Conservation (phyloP, 164 flowering plant genomes). For the Dillenia suffruticosa region DNA sequence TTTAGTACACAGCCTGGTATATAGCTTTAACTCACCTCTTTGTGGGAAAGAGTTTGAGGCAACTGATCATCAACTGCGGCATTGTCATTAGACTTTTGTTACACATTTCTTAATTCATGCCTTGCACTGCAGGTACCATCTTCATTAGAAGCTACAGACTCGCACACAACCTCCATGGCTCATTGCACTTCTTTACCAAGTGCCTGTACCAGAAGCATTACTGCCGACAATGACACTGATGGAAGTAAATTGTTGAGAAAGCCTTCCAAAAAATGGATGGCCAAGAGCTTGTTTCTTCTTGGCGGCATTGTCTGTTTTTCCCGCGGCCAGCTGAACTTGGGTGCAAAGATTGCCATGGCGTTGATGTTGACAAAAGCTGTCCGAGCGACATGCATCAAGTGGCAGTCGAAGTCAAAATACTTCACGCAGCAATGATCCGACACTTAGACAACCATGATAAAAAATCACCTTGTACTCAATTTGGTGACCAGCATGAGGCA, state of each 20-base stretch:
- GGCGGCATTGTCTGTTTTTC: conserved; percentile 71
- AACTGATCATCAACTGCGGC: too few relatives aligned
- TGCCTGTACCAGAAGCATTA: conserved; percentile 5
- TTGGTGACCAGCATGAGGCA: too few relatives aligned
- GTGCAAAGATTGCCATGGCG: conserved; percentile 75
- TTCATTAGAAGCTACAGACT: conserved; percentile 24
- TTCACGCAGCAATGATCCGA: too few relatives aligned
- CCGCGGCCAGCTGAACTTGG: conserved; percentile 56
- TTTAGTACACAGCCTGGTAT: too few relatives aligned
- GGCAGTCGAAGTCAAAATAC: too few relatives aligned
- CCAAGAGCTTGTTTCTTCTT: conserved; percentile 65
- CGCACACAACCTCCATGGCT: not conserved
- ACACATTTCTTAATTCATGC: too few relatives aligned
- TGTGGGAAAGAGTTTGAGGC: too few relatives aligned
- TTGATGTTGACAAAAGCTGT: conserved; percentile 68
- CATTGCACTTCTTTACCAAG: conserved; percentile 4
- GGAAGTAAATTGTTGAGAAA: conserved; percentile 27
- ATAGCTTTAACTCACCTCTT: too few relatives aligned
- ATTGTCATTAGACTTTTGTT: too few relatives aligned
- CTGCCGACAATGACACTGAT: conserved; percentile 6
- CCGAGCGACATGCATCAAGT: conserved; percentile 36
- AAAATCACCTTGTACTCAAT: too few relatives aligned
- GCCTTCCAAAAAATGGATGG: conserved; percentile 59
- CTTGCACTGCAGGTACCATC: conserved; percentile 46
- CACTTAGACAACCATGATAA: too few relatives aligned